These are phyloP conservation scores for Magnaporthiopsis rhizophila DNA, from an alignment of 2,329 filamentous ascomycete species.

Conservation along the genomic window DNA sequence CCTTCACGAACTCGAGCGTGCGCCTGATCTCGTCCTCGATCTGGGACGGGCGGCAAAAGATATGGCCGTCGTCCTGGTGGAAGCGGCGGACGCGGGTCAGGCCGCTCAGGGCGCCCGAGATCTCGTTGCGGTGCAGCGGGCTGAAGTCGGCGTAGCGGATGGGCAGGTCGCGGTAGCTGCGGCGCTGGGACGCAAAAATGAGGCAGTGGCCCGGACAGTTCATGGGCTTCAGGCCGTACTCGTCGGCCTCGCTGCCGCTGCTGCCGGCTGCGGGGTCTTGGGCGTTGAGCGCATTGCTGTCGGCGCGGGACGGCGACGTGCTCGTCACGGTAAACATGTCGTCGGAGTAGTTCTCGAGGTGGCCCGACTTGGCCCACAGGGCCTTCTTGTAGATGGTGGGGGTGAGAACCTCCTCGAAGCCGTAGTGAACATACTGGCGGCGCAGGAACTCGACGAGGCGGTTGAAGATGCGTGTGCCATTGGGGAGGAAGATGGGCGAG, in stretches of 20 bases:
- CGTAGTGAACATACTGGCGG: slow-evolving; percentile 75
- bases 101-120: slow-evolving; percentile 83
- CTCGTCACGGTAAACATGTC: slow-evolving; percentile 83
- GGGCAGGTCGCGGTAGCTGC: slow-evolving; percentile 84
- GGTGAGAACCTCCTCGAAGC: slow-evolving; percentile 82
- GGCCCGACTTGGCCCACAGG: slow-evolving; percentile 77
- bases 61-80: slow-evolving; percentile 88
- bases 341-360: slow-evolving; percentile 83
- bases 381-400: slow-evolving; percentile 87
- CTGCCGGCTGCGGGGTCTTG: slow-evolving; percentile 11
- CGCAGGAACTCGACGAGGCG: slow-evolving; percentile 74
- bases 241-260: slow-evolving; percentile 47
- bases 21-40: slow-evolving; percentile 66
- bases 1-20: slow-evolving; percentile 66
- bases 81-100: slow-evolving; percentile 90
- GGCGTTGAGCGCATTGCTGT: slow-evolving; percentile 15
- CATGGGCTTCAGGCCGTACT: slow-evolving; percentile 86
- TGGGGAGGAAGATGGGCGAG: slow-evolving; percentile 76
- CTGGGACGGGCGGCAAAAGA: slow-evolving; percentile 75
- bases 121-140: slow-evolving; percentile 90
- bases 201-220: slow-evolving; percentile 94
- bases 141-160: slow-evolving; percentile 94
- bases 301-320: slow-evolving; percentile 33
- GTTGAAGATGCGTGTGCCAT: slow-evolving; percentile 76
- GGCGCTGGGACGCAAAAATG: slow-evolving; percentile 74